Evolutionary conservation across 192 early-diverging fungal species (phyloP).

Genomic region (Coemansia reversa): DNA sequence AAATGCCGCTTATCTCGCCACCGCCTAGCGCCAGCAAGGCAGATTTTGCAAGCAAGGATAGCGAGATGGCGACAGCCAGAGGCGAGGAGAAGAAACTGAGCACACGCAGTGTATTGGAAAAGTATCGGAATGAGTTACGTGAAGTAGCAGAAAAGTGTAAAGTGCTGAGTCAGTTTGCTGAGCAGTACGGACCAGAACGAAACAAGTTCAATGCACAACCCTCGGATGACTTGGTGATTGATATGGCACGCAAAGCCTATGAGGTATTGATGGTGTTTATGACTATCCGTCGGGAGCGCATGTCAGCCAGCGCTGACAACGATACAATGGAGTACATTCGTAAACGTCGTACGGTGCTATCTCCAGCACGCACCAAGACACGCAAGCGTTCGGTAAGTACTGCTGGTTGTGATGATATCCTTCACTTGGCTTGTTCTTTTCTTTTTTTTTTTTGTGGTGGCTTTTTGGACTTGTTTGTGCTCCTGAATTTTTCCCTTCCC

Average conservation of each 20-base stretch:
- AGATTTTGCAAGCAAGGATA: slow-evolving; percentile 1
- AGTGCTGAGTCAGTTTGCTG: slow-evolving; percentile 50
- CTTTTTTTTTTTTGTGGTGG: background rate
- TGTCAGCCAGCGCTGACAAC: slow-evolving; percentile 48
- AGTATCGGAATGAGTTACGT: slow-evolving; percentile 45
- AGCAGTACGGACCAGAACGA: slow-evolving; percentile 52
- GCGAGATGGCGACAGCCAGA: background rate
- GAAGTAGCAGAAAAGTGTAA: slow-evolving; percentile 54
- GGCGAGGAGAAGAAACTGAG: slow-evolving; percentile 12
- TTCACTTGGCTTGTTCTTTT: background rate
- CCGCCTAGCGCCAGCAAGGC: slow-evolving; percentile 7
- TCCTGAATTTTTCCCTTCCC: too few species aligned
- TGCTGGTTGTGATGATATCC: background rate
- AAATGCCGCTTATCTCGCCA: slow-evolving; percentile 5
- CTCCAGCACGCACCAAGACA: slow-evolving; percentile 40
- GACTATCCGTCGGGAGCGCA: slow-evolving; percentile 52
- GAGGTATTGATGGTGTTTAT: slow-evolving; percentile 57
- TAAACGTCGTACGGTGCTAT: slow-evolving; percentile 56
- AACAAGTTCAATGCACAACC: slow-evolving; percentile 56
- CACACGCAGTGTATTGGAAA: slow-evolving; percentile 35
- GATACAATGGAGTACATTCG: slow-evolving; percentile 60
- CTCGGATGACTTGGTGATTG: slow-evolving; percentile 53
- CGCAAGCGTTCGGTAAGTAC: slow-evolving; percentile 56
- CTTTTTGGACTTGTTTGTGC: background rate
- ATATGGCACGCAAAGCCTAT: slow-evolving; percentile 57